phyloP scores from a whole-genome alignment of 108 stramenopile species.

The Skeletonema menzelii region DNA sequence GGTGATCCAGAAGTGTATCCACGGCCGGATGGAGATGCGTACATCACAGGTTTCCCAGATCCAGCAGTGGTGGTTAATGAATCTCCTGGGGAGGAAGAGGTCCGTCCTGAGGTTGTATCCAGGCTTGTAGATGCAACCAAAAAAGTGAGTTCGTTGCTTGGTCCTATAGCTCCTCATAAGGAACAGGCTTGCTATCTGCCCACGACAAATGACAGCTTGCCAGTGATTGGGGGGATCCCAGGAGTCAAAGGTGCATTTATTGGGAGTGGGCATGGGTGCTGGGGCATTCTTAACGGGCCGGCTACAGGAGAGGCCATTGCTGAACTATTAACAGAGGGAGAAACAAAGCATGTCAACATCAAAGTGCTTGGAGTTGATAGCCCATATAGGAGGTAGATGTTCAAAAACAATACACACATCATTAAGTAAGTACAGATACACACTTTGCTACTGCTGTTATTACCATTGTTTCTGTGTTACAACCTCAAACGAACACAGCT shows the following conservation, averaged over 20 bases:
- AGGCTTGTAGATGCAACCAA: slow-evolving; percentile 43
- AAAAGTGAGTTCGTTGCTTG: slow-evolving; percentile 37
- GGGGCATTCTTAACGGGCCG: slow-evolving; percentile 92
- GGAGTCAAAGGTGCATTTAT: slow-evolving; percentile 61
- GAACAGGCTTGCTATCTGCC: slow-evolving; percentile 62
- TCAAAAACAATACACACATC: no score
- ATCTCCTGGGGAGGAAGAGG: slow-evolving; percentile 49
- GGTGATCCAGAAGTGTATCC: slow-evolving; percentile 68
- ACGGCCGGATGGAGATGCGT: slow-evolving; percentile 58
- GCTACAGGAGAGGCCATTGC: slow-evolving; percentile 74
- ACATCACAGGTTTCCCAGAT: slow-evolving; percentile 59
- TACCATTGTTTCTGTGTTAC: background rate
- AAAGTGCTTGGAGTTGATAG: slow-evolving; percentile 39
- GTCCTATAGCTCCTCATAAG: slow-evolving; percentile 31
- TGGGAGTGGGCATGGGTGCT: slow-evolving; percentile 84
- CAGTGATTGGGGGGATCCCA: slow-evolving; percentile 78
- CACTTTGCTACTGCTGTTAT: background rate
- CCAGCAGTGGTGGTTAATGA: slow-evolving; percentile 45
- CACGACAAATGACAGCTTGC: slow-evolving; percentile 76
- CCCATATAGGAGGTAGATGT: slow-evolving; percentile 9
- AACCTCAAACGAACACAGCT: slow-evolving; percentile 15
- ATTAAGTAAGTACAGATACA: no score
- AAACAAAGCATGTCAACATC: slow-evolving; percentile 39
- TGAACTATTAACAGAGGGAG: slow-evolving; percentile 71
- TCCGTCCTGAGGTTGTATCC: slow-evolving; percentile 36